Base-by-base conservation (phyloP, 805 yeast species). In the Yarrowia sp. region DNA sequence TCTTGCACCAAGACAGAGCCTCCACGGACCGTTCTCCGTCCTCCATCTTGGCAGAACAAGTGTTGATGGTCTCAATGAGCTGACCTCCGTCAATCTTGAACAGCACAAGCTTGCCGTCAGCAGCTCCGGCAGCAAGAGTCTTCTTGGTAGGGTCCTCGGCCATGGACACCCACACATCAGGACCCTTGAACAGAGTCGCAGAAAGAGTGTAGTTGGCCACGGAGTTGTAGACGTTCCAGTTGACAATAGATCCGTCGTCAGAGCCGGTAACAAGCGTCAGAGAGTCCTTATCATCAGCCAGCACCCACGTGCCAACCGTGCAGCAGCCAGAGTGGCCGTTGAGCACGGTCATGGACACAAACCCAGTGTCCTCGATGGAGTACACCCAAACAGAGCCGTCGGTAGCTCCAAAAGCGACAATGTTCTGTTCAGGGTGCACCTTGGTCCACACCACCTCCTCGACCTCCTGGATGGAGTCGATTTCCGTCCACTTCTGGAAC, bases 341-440 rank as follows among this genome's bases (percentile, higher is more conserved):
- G 50, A 80, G 72, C 7, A 78, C 81, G 1, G 79, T 74, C 41
- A 79, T 67, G 46, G 56, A 38, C 7, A 36, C 55, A 14, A 63
- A 48, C 8, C 67, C 56, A 16, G 45, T 26, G 61, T 71, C 90
- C 69, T 87, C 91, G 49, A 93, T 83, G 75, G 89, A 91, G 76
- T 92, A 95, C 36, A 89, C 91, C 97, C 97, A 94, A 3, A 93
- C 96, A 0, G 97, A 89, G 2, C 99, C 99, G 78, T 93, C 97
- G 8, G 83, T 81, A 26, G 92, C 94, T 71, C 98, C 98, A 76
- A 91, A 91, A 14, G 98, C 98, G 81, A 94, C 91, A 58, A 91
- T 84, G 38, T 79, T 78, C 75, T 88, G 89, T 22, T 82, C 81
- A 36, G 97, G 97, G 79, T 95, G 99, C 65, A 86, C 83, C 40